Evolutionary conservation across 208 protist species (phyloP).

Genomic region (Polymyxa betae): DNA sequence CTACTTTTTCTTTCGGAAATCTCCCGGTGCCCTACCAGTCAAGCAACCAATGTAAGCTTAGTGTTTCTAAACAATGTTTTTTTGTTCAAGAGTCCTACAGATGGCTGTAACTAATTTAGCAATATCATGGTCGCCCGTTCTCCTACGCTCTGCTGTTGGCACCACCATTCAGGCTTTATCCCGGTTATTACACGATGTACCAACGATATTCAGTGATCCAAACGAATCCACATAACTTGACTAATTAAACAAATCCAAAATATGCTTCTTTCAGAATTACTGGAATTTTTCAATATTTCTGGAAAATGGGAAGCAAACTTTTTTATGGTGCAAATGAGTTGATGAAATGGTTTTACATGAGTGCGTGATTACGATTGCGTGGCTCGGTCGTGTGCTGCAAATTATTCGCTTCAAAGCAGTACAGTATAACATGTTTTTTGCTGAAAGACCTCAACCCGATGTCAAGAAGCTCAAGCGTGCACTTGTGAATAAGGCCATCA

Average conservation of each 20-base stretch:
- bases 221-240: too few species aligned
- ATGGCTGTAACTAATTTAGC: constrained; percentile 29
- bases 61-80: not conserved
- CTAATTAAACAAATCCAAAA: too few species aligned
- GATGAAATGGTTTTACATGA: too few species aligned
- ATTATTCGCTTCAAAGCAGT: too few species aligned
- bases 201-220: constrained; percentile 12
- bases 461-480: not conserved
- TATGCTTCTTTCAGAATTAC: too few species aligned
- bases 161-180: constrained; percentile 21
- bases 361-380: too few species aligned
- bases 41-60: not conserved
- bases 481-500: not conserved
- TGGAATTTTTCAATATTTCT: too few species aligned
- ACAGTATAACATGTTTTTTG: not conserved
- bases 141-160: not conserved
- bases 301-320: too few species aligned
- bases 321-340: too few species aligned
- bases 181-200: not conserved
- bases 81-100: not conserved
- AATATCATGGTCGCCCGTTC: constrained; percentile 15
- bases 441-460: not conserved
- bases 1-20: constrained; percentile 36
- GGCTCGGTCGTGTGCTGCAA: too few species aligned
- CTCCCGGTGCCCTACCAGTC: not conserved